Percentiles rank a stretch among this genome's conserved stretches.
These are phyloP conservation scores for Magnolia changhungtana DNA, from an alignment of 164 flowering plant species.

Conservation along the genomic window DNA sequence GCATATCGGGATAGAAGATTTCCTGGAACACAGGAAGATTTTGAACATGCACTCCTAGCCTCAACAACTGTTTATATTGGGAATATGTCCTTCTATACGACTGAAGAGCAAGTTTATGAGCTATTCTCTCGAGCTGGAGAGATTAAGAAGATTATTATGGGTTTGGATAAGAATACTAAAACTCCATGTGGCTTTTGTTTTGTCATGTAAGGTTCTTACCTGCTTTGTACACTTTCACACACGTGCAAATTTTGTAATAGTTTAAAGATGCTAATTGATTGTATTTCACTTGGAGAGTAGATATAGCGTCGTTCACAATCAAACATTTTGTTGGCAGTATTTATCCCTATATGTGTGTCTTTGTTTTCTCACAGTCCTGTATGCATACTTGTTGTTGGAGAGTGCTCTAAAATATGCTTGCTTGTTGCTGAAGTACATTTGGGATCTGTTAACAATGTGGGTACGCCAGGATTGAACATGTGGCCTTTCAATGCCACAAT, in stretches of 20 bases:
- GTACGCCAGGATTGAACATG: too few species aligned
- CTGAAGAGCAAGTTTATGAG: constrained; percentile 97
- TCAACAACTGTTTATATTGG: constrained; percentile 83
- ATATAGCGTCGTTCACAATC: not conserved
- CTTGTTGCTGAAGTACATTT: too few species aligned
- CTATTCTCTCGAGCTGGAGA: constrained; percentile 92
- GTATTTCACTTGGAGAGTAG: not conserved
- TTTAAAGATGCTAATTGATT: not conserved
- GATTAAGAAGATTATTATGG: constrained; percentile 92
- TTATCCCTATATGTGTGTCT: too few species aligned
- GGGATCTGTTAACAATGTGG: too few species aligned
- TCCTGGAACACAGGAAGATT: constrained; percentile 89
- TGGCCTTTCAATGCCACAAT: too few species aligned
- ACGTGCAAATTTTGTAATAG: not conserved
- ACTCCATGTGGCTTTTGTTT: constrained; percentile 99
- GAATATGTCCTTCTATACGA: constrained; percentile 94
- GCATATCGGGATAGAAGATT: constrained; percentile 87
- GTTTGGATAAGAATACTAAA: constrained; percentile 90
- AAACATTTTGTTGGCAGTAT: too few species aligned
- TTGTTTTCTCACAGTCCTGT: too few species aligned
- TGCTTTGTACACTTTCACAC: not conserved
- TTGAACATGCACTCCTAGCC: constrained; percentile 65
- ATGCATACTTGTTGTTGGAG: too few species aligned
- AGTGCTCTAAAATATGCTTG: too few species aligned
- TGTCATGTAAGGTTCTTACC: constrained; percentile 53